Evolutionary conservation across 352 stramenopile species (phyloP).

Genomic region (Globisporangium nunn): DNA sequence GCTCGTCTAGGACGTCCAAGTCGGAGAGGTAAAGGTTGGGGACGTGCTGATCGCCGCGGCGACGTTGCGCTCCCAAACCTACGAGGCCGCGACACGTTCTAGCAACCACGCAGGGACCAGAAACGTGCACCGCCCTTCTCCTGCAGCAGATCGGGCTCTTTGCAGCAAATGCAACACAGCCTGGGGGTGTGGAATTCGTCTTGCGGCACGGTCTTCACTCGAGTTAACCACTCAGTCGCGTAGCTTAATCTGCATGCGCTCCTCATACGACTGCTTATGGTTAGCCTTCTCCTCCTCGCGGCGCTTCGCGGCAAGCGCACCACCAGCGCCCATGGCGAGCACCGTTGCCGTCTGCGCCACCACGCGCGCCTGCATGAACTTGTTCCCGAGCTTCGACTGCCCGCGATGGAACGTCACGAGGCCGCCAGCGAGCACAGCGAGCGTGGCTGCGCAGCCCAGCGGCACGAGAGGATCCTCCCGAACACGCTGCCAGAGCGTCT

Average conservation of each 20-base stretch:
- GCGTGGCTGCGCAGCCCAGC: conserved; percentile 56
- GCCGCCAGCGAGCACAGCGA: conserved; percentile 55
- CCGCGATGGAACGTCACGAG: conserved; percentile 64
- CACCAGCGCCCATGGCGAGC: conserved; percentile 49
- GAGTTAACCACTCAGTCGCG: conserved; percentile 16
- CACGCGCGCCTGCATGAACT: conserved; percentile 81
- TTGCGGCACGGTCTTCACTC: no score
- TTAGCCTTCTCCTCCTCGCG: conserved; percentile 34
- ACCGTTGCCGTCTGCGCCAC: conserved; percentile 64
- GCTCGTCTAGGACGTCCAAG: no score
- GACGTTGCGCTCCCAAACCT: no score
- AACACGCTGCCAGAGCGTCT: conserved; percentile 54
- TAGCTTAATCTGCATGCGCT: conserved; percentile 62
- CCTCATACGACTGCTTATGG: conserved; percentile 48
- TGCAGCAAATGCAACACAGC: background rate
- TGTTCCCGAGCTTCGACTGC: conserved; percentile 70
- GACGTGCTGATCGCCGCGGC: no score
- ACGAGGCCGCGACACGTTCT: no score
- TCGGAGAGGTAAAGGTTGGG: no score
- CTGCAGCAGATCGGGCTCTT: no score
- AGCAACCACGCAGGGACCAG: no score
- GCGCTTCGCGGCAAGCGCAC: conserved; percentile 31
- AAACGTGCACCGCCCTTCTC: no score
- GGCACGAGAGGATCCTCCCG: conserved; percentile 77
- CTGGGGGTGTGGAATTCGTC: background rate